These are phyloP conservation scores for Postia placenta DNA, from an alignment of 768 basidiomycete genomes.

Conservation along the genomic window DNA sequence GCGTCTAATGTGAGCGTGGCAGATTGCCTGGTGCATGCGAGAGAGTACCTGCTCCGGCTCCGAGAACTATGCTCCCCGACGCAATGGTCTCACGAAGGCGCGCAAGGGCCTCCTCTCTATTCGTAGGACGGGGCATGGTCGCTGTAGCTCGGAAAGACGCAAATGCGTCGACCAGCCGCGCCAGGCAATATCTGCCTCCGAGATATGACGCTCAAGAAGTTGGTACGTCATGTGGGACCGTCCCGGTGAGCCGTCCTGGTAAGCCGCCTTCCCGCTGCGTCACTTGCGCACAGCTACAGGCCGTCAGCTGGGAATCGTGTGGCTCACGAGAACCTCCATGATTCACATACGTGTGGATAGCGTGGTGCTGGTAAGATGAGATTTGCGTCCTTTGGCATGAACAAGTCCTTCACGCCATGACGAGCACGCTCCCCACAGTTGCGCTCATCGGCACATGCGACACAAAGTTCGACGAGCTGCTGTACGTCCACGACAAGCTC, in stretches of 20 bases:
- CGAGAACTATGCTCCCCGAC: slow-evolving; percentile 9
- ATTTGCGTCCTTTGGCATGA: no score
- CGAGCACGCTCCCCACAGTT: slow-evolving; percentile 3
- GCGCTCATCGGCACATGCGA: slow-evolving; percentile 18
- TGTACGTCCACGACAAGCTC: slow-evolving; percentile 11
- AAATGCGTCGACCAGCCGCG: neutral
- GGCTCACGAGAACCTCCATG: no score
- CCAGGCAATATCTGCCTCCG: neutral
- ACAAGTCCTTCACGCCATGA: neutral
- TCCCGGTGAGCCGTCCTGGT: neutral
- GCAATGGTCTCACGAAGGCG: slow-evolving; percentile 12
- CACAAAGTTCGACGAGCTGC: slow-evolving; percentile 16
- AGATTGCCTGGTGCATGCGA: neutral
- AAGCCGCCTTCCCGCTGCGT: neutral
- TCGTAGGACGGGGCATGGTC: slow-evolving; percentile 8
- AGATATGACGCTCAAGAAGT: neutral
- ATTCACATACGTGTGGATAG: no score
- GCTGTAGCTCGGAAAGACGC: neutral
- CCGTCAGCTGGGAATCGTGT: neutral
- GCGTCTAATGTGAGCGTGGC: no score
- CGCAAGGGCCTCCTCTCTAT: slow-evolving; percentile 10
- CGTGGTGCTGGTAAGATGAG: no score
- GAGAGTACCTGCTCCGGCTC: slow-evolving; percentile 12
- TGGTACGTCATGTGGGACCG: neutral
- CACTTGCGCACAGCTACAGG: no score